Percentiles rank a stretch among this genome's conserved stretches.
Conservation (phyloP, 495 filamentous ascomycete genomes). For the Talaromyces trachyspermus region DNA sequence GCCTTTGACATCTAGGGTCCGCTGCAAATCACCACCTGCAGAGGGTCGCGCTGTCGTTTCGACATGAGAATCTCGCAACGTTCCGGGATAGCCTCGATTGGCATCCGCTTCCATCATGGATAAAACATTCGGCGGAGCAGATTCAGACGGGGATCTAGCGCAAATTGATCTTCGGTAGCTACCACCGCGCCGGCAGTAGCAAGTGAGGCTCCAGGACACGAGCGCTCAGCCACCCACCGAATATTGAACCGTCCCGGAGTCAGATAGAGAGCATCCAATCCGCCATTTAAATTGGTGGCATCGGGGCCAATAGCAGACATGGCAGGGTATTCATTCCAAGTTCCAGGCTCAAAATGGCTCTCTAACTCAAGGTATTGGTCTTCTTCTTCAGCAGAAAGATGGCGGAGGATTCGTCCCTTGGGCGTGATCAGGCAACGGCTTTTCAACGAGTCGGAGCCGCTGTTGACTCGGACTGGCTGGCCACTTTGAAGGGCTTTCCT, state of each 20-base stretch:
- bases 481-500: constrained; percentile 35
- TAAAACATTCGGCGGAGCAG: constrained; percentile 31
- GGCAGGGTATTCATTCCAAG: constrained; percentile 24
- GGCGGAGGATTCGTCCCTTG: constrained; percentile 68
- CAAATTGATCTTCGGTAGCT: background rate
- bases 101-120: constrained; percentile 40
- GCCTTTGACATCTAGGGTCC: constrained; percentile 32
- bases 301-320: constrained; percentile 27
- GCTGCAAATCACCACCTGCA: constrained; percentile 34
- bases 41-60: constrained; percentile 12
- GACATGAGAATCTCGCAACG: background rate
- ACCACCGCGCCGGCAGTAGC: constrained; percentile 14
- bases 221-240: constrained; percentile 31
- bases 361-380: constrained; percentile 70
- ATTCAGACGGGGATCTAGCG: constrained; percentile 1
- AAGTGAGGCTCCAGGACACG: constrained; percentile 10
- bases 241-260: constrained; percentile 37
- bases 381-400: constrained; percentile 69
- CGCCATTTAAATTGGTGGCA: constrained; percentile 32
- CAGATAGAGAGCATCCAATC: constrained; percentile 36
- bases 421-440: constrained; percentile 62
- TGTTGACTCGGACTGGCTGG: constrained; percentile 30
- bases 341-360: constrained; percentile 39
- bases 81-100: constrained; percentile 24
- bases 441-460: constrained; percentile 29